Conservation (phyloP, 2,329 filamentous ascomycete species). For the Phyllosticta paracitricarpa region DNA sequence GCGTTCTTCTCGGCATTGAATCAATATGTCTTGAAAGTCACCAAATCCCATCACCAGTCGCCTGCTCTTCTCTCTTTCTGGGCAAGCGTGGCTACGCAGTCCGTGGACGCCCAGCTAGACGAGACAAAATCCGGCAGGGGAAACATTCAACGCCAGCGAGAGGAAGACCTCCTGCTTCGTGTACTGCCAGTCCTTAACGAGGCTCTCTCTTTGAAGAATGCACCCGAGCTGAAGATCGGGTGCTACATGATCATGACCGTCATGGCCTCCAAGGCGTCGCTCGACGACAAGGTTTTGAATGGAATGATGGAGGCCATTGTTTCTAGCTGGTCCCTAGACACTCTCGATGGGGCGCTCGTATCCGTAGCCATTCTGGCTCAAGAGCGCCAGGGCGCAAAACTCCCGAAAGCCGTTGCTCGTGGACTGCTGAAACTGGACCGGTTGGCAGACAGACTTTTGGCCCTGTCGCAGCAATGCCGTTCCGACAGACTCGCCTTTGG, state of each 20-base stretch:
- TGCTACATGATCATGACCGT: slow-evolving; percentile 88
- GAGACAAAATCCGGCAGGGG: slow-evolving; percentile 63
- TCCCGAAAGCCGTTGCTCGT: slow-evolving; percentile 62
- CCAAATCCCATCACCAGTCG: slow-evolving; percentile 62
- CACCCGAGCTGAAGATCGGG: slow-evolving; percentile 70
- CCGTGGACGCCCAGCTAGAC: slow-evolving; percentile 74
- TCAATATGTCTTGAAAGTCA: slow-evolving; percentile 64
- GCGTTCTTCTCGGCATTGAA: slow-evolving; percentile 70
- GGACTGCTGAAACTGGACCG: slow-evolving; percentile 55
- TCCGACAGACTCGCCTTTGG: slow-evolving; percentile 65
- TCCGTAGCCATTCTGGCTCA: slow-evolving; percentile 76
- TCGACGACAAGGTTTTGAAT: slow-evolving; percentile 72
- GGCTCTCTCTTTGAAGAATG: slow-evolving; percentile 64
- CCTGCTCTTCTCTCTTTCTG: slow-evolving; percentile 78
- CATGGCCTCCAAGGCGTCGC: slow-evolving; percentile 68
- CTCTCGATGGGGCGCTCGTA: slow-evolving; percentile 61
- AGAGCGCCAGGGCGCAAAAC: slow-evolving; percentile 58
- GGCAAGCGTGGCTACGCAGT: slow-evolving; percentile 79
- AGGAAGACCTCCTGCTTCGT: slow-evolving; percentile 64
- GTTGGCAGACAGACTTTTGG: slow-evolving; percentile 48
- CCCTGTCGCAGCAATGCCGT: slow-evolving; percentile 54
- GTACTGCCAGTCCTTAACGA: slow-evolving; percentile 63
- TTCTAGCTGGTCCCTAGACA: slow-evolving; percentile 64
- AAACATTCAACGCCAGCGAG: slow-evolving; percentile 67
- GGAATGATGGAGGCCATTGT: slow-evolving; percentile 85